Base-by-base conservation (phyloP, 768 basidiomycete genomes). In the Mycena capillaripes region DNA sequence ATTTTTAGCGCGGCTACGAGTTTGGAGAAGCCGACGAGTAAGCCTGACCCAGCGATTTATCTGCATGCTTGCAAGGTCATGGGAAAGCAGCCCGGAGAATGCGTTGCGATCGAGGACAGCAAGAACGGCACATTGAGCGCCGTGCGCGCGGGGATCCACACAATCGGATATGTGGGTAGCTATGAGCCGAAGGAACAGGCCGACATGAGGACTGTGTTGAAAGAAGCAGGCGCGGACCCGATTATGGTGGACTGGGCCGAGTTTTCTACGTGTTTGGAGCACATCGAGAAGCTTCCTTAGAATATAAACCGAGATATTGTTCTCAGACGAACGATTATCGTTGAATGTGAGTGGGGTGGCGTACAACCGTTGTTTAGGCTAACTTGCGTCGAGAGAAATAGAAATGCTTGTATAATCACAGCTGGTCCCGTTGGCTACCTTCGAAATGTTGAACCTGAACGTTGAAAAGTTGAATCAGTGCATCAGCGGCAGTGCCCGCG, bases 1-100 rank as follows among this genome's bases (percentile, higher is more conserved):
- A 71, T 78, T 38, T 78, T 77, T 64, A 77, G 76, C 55, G 78
- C 78, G n/a, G 78, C 78, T 17, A 78, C 78, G 32, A 77, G 76
- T 46, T 61, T 78, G 34, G 61, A 60, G 23, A 76, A 70, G 58
- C 78, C 78, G 10, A 78, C 78, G 30, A 77, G 76, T 48, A 78
- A 78, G 40, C 78, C 78, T 9, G 78, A 78, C 65, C 78, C 78
- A 4, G 78, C 78, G 21, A 77, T 78, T 29, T 78, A 78, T 52
- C 67, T 78, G 11, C 71, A 76, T 46, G 78, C 78, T 58, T 78
- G 76, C 69, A 69, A 76, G 48, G 69, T 69, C 29, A 42, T 78
- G 25, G 78, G 73, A 25, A 73, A 70, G 59, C 58, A 65, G 30
- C 75, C 78, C 10, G 55, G 40, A 16, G 73, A 75, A 56, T 77